phyloP scores from a whole-genome alignment of 1,284 basidiomycete genomes.

The Naganishia cerealis region DNA sequence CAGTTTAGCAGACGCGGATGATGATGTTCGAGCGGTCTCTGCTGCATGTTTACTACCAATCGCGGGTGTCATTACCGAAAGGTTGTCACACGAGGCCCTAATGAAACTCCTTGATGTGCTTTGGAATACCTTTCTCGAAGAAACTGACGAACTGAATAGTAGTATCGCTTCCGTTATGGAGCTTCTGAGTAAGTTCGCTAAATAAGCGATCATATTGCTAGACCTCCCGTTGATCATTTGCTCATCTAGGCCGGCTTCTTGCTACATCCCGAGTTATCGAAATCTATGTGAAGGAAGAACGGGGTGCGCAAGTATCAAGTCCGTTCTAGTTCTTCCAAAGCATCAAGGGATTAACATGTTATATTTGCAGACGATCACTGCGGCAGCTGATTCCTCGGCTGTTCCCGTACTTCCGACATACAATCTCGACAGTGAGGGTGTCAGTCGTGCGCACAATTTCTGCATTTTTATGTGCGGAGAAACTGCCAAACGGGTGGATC shows the following conservation, averaged over 20 bases:
- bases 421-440: constrained; percentile 87
- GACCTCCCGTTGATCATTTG: constrained; percentile 42
- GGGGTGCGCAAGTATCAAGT: constrained; percentile 1
- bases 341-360: not conserved
- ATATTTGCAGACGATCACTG: constrained; percentile 65
- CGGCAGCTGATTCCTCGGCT: constrained; percentile 78
- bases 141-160: constrained; percentile 95
- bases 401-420: constrained; percentile 97
- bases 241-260: constrained; percentile 69
- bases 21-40: constrained; percentile 94
- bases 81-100: constrained; percentile 68
- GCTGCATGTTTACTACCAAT: constrained; percentile 89
- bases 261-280: constrained; percentile 74
- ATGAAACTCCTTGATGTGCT: constrained; percentile 75
- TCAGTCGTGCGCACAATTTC: constrained; percentile 87
- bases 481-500: constrained; percentile 76
- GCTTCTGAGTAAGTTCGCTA: constrained; percentile 65
- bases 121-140: constrained; percentile 86
- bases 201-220: constrained; percentile 3
- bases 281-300: constrained; percentile 49
- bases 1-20: constrained; percentile 85
- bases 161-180: constrained; percentile 98
- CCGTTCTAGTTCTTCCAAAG: too few relatives aligned
- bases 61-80: constrained; percentile 72
- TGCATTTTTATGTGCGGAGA: constrained; percentile 76